phyloP scores from a whole-genome alignment of 208 protist genomes.

The Acanthamoeba pearcei region DNA sequence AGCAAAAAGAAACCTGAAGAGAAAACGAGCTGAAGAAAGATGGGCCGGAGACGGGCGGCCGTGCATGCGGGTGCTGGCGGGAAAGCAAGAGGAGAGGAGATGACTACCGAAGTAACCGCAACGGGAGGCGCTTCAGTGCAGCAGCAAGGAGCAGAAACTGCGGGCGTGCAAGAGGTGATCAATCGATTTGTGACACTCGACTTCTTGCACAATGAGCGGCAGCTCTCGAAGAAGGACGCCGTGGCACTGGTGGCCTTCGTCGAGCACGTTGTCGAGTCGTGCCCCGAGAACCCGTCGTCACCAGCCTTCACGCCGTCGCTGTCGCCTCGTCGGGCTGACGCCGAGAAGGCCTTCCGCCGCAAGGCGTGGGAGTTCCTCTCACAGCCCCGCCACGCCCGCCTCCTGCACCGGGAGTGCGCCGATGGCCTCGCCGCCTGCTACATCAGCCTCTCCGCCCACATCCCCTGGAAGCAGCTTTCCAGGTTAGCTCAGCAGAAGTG shows the following conservation, averaged over 20 bases:
- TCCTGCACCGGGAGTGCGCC: neutral
- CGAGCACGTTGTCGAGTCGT: neutral
- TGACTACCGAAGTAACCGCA: neutral
- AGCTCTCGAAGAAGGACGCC: neutral
- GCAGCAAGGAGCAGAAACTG: neutral
- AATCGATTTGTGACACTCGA: conserved; percentile 8
- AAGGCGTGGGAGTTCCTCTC: conserved; percentile 21
- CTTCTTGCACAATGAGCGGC: conserved; percentile 11
- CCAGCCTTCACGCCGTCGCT: neutral
- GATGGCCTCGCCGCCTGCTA: conserved; percentile 36
- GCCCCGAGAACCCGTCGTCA: conserved; percentile 6
- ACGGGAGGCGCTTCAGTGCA: neutral
- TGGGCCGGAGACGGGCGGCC: neutral
- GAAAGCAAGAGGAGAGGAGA: neutral
- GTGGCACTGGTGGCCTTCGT: conserved; percentile 9
- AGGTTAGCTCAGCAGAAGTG: neutral
- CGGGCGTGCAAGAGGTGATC: conserved; percentile 3
- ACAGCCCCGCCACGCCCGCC: neutral
- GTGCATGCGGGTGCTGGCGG: neutral
- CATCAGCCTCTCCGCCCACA: conserved; percentile 30
- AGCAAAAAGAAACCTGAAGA: neutral
- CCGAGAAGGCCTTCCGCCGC: conserved; percentile 17
- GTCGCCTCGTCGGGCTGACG: neutral
- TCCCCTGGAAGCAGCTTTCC: conserved; percentile 26
- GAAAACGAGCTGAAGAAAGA: neutral